Percentiles rank a stretch among this genome's conserved stretches.
These are phyloP conservation scores for Boletellus deceptivus DNA, from an alignment of 1,284 basidiomycete species.

Conservation along the genomic window DNA sequence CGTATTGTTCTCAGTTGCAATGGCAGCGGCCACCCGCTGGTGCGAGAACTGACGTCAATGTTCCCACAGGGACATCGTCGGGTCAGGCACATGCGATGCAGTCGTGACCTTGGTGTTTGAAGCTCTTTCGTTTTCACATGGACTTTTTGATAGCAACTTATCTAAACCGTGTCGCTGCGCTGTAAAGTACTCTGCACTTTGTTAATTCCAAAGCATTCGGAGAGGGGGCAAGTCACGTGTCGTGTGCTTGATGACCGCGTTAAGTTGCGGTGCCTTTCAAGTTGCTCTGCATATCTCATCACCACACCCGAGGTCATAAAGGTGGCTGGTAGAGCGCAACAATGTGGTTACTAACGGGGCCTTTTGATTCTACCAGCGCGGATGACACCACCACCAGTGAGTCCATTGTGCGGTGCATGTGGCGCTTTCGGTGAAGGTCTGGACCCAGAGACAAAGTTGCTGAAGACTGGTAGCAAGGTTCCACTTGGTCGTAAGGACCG, in stretches of 20 bases:
- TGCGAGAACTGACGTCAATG: slow-evolving; percentile 19
- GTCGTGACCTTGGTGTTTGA: slow-evolving; percentile 11
- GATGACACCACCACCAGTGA: slow-evolving; percentile 25
- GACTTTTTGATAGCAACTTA: slow-evolving; percentile 12
- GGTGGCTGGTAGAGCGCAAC: too few species aligned
- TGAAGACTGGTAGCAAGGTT: slow-evolving; percentile 56
- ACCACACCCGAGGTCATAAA: background rate
- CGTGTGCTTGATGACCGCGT: background rate
- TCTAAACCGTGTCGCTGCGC: slow-evolving; percentile 3
- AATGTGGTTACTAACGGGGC: slow-evolving; percentile 32
- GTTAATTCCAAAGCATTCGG: slow-evolving; percentile 5
- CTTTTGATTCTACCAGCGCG: slow-evolving; percentile 24
- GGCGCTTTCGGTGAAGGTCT: background rate
- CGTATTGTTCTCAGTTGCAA: slow-evolving; percentile 30
- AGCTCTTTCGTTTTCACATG: slow-evolving; percentile 5
- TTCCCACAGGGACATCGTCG: slow-evolving; percentile 22
- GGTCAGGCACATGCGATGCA: slow-evolving; percentile 12
- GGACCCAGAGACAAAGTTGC: slow-evolving; percentile 53
- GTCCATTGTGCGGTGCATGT: background rate
- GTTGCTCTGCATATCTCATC: background rate
- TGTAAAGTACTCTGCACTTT: slow-evolving; percentile 22
- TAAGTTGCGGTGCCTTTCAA: background rate
- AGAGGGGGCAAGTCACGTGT: background rate
- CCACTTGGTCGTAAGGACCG: slow-evolving; percentile 53
- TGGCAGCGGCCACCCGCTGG: slow-evolving; percentile 44